These are phyloP conservation scores for Iris pallida DNA, from an alignment of 116 monocot species.

Conservation along the genomic window DNA sequence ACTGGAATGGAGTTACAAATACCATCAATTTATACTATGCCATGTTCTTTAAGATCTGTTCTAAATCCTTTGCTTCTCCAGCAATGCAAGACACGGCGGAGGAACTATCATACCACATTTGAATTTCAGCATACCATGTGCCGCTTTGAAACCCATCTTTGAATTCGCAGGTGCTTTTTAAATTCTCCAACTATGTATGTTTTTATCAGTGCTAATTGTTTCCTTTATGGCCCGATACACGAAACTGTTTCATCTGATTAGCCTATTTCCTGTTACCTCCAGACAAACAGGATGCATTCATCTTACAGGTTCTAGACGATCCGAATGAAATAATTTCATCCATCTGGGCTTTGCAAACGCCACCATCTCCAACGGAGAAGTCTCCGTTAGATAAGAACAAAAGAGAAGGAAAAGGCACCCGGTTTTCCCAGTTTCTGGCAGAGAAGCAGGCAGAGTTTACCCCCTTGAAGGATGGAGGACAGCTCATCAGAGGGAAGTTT, in stretches of 20 bases:
- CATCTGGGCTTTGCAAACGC: conserved; percentile 69
- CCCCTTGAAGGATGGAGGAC: conserved; percentile 14
- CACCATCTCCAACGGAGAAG: conserved; percentile 16
- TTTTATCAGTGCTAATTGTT: neutral
- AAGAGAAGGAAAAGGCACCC: conserved; percentile 53
- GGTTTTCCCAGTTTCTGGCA: conserved; percentile 64
- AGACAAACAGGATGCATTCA: conserved; percentile 41
- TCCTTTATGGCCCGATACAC: neutral
- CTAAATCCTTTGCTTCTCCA: conserved; percentile 22
- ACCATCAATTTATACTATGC: no score
- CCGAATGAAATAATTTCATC: conserved; percentile 65
- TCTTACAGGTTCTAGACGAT: conserved; percentile 46
- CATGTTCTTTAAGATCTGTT: no score
- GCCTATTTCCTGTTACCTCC: neutral
- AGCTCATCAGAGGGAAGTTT: conserved; percentile 15
- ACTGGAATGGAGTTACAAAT: no score
- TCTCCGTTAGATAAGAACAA: conserved; percentile 14
- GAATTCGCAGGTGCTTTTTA: conserved; percentile 49
- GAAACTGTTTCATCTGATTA: neutral
- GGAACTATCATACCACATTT: conserved; percentile 74
- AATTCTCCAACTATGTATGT: neutral
- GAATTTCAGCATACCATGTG: conserved; percentile 91
- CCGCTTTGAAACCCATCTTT: conserved; percentile 65
- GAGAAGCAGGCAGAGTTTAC: conserved; percentile 33
- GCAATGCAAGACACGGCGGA: conserved; percentile 82